A percentile compares a stretch with the other conserved stretches of the same genome.
Conservation (phyloP, 2,329 filamentous ascomycete species). For the Scedosporium dehoogii region DNA sequence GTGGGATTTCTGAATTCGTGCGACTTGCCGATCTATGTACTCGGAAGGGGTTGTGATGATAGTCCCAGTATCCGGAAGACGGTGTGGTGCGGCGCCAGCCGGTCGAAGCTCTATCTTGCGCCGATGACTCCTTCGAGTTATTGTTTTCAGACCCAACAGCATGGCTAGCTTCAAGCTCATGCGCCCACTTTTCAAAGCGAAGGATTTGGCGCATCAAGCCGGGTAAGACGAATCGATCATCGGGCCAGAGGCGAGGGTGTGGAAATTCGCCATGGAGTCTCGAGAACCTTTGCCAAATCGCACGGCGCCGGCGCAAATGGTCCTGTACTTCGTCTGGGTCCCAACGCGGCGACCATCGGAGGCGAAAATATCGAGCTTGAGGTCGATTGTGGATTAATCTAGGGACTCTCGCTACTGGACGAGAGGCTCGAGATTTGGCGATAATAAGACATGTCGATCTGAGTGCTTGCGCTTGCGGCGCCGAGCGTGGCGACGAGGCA, state of each 20-base stretch:
- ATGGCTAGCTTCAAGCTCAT: neutral
- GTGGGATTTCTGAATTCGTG: neutral
- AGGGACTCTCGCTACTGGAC: neutral
- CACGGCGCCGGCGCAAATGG: neutral
- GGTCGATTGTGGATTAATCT: neutral
- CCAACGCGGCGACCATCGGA: constrained; percentile 1
- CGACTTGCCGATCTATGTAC: neutral
- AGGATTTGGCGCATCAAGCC: neutral
- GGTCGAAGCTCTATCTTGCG: neutral
- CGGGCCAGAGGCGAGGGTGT: neutral
- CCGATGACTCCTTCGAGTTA: neutral
- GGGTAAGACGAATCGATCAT: neutral
- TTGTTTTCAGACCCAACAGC: neutral
- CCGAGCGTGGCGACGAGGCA: neutral
- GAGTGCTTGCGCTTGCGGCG: neutral
- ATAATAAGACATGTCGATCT: neutral
- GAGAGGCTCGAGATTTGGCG: neutral
- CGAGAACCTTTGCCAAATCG: neutral
- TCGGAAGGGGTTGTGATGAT: neutral
- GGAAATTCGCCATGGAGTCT: neutral
- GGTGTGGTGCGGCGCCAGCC: neutral
- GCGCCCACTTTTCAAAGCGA: neutral
- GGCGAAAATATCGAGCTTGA: neutral
- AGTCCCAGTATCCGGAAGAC: neutral
- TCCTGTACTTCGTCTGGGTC: neutral